Conservation (phyloP, 2,329 filamentous ascomycete species). For the Trichoderma sp. region DNA sequence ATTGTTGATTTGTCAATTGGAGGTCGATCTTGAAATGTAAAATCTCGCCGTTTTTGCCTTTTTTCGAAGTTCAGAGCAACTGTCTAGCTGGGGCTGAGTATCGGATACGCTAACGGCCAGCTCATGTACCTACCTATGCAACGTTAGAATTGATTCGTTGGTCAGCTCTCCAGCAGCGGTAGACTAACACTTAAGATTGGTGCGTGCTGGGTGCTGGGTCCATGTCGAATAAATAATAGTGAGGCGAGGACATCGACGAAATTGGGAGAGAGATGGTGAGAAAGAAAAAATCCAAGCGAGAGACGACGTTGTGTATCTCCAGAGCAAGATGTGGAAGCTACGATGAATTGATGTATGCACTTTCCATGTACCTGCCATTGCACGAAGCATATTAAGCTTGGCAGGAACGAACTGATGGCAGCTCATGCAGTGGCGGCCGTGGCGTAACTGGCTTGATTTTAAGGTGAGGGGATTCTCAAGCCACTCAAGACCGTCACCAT, state of each 20-base stretch:
- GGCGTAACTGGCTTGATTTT: slow-evolving; percentile 4
- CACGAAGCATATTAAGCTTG: neutral
- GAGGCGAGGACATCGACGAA: neutral
- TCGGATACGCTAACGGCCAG: neutral
- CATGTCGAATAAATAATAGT: neutral
- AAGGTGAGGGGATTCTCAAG: neutral
- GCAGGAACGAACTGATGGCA: neutral
- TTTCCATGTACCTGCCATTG: neutral
- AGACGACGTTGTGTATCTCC: neutral
- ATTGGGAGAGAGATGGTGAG: neutral
- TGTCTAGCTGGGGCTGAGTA: neutral
- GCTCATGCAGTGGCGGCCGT: slow-evolving; percentile 7
- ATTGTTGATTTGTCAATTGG: neutral
- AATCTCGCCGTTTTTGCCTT: neutral
- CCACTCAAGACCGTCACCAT: neutral
- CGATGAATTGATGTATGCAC: neutral
- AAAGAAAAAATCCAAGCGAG: neutral
- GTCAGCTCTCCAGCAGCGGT: neutral
- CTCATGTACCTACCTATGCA: neutral
- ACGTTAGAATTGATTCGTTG: neutral
- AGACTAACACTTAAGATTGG: neutral
- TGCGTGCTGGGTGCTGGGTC: neutral
- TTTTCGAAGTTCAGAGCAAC: neutral
- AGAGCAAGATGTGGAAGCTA: neutral
- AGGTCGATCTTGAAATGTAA: neutral